phyloP scores from a whole-genome alignment of 352 stramenopile species.

The Pythium coloratum region DNA sequence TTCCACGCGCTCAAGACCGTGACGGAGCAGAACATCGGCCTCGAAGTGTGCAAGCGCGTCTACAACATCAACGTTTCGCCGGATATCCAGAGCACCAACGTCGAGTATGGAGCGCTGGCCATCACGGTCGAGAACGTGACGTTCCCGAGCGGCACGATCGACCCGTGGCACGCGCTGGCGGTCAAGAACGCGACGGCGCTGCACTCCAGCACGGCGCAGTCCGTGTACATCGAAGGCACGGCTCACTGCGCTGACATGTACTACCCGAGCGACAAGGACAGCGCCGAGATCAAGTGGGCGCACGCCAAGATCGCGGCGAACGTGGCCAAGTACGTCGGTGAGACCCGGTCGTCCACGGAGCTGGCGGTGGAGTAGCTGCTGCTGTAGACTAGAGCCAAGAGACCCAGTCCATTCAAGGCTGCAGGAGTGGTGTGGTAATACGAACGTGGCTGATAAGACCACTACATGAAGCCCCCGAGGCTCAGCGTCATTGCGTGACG shows the following conservation, averaged over 20 bases:
- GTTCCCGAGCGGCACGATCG: conserved; percentile 80
- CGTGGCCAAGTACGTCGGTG: conserved; percentile 44
- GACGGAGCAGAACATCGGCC: conserved; percentile 68
- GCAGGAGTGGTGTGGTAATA: too few relatives aligned
- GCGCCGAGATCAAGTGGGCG: conserved; percentile 57
- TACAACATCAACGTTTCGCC: conserved; percentile 68
- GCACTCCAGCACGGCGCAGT: conserved; percentile 48
- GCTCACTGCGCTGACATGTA: conserved; percentile 86
- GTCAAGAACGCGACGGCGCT: conserved; percentile 71
- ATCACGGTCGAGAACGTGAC: conserved; percentile 83
- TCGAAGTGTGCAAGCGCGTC: conserved; percentile 81
- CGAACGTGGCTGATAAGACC: too few relatives aligned
- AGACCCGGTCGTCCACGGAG: conserved; percentile 6
- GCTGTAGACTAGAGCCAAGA: neutral
- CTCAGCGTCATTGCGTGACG: too few relatives aligned
- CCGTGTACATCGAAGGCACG: conserved; percentile 81
- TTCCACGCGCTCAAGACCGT: conserved; percentile 68
- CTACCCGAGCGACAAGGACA: conserved; percentile 59
- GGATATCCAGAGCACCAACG: conserved; percentile 62
- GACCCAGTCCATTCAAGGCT: neutral
- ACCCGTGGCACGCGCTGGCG: conserved; percentile 82
- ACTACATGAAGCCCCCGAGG: too few relatives aligned
- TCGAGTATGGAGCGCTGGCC: conserved; percentile 71
- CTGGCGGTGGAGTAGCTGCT: conserved; percentile 18
- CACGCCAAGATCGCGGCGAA: conserved; percentile 60